Evolutionary conservation across 179 eudicot species (phyloP).

Genomic region (Heliamphora pulchella): DNA sequence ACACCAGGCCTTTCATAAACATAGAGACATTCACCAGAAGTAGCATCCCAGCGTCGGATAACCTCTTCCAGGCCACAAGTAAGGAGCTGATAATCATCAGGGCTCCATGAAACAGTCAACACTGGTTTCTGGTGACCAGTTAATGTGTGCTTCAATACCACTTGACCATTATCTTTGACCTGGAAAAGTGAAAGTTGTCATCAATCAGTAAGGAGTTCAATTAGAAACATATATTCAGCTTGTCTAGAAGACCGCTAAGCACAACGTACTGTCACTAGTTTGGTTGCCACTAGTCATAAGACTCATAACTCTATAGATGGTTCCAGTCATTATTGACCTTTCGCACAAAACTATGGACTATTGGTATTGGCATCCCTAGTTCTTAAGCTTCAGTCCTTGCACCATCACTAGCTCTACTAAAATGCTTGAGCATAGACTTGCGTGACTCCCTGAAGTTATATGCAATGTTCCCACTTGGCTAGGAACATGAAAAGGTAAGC

Average conservation of each 20-base stretch:
- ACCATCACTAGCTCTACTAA: neutral
- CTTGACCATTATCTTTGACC: slow-evolving; percentile 41
- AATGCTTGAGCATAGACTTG: neutral
- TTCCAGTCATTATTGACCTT: neutral
- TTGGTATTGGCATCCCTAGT: neutral
- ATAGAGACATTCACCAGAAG: slow-evolving; percentile 56
- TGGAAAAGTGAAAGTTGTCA: slow-evolving; percentile 20
- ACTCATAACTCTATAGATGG: neutral
- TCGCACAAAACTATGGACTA: neutral
- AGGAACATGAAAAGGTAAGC: neutral
- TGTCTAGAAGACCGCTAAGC: neutral
- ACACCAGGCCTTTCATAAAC: slow-evolving; percentile 52
- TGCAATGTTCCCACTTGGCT: slow-evolving; percentile 1
- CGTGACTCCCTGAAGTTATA: neutral
- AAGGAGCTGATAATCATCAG: slow-evolving; percentile 60
- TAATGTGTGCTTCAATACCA: slow-evolving; percentile 41
- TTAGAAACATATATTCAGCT: neutral
- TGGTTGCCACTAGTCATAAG: too few relatives aligned
- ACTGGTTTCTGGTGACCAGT: slow-evolving; percentile 63
- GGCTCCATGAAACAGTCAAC: slow-evolving; percentile 54
- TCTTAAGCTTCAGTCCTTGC: neutral
- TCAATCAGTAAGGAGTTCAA: neutral
- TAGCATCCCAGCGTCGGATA: slow-evolving; percentile 64
- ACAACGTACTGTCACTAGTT: neutral
- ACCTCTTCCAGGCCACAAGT: slow-evolving; percentile 67